Conservation (phyloP, 1,284 basidiomycete species). For the Ustilago bromivora region DNA sequence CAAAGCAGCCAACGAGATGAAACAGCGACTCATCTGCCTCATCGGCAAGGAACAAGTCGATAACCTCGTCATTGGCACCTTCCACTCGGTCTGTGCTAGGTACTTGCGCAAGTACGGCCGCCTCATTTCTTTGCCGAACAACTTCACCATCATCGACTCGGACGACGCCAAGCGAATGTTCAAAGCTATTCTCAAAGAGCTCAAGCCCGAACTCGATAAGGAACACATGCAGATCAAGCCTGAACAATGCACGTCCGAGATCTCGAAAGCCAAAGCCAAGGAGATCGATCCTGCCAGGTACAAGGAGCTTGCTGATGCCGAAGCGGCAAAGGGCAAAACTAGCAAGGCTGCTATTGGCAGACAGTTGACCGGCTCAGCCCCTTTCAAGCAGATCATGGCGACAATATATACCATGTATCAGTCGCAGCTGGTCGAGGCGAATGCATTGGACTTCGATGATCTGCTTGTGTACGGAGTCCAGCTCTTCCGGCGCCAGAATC, state of each 20-base stretch:
- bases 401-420: constrained; percentile 81
- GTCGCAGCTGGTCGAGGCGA: constrained; percentile 75
- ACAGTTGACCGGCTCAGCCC: constrained; percentile 13
- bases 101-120: constrained; percentile 79
- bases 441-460: constrained; percentile 90
- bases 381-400: constrained; percentile 43
- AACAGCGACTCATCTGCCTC: constrained; percentile 78
- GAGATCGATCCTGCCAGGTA: constrained; percentile 69
- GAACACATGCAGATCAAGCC: constrained; percentile 76
- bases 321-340: constrained; percentile 30
- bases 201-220: constrained; percentile 72
- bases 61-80: constrained; percentile 79
- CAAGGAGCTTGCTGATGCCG: constrained; percentile 25
- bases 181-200: constrained; percentile 75
- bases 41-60: constrained; percentile 77
- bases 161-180: constrained; percentile 84
- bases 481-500: constrained; percentile 76
- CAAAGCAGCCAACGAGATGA: constrained; percentile 92
- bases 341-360: constrained; percentile 22
- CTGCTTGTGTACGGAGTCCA: constrained; percentile 78
- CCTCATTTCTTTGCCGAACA: constrained; percentile 76
- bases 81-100: constrained; percentile 82
- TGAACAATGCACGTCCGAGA: constrained; percentile 75
- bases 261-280: constrained; percentile 85
- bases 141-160: constrained; percentile 85